Evolutionary conservation across 75 land plant species (phyloP).

Genomic region (Pinus albicaulis): DNA sequence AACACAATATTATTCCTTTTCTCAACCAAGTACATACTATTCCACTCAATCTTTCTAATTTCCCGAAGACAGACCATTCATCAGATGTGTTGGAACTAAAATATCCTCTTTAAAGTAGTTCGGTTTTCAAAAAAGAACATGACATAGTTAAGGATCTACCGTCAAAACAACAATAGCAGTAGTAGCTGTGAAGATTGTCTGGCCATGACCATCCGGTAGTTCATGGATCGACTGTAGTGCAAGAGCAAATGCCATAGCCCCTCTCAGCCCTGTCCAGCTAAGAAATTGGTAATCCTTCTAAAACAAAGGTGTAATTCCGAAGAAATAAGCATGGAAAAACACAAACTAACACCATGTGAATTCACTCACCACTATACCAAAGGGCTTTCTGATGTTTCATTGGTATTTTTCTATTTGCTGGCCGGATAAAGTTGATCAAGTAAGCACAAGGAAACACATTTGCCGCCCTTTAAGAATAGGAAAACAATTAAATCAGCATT

Average conservation of each 20-base stretch:
- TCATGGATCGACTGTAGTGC: constrained; percentile 94
- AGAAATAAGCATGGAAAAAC: neutral
- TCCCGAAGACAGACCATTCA: neutral
- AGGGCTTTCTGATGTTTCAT: constrained; percentile 94
- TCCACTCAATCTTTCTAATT: neutral
- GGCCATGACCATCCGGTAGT: constrained; percentile 89
- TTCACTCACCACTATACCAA: constrained; percentile 89
- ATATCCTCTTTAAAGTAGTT: neutral
- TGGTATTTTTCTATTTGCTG: constrained; percentile 75
- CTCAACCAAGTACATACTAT: neutral
- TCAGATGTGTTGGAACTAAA: neutral
- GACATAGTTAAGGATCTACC: constrained; percentile 26
- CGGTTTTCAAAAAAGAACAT: neutral
- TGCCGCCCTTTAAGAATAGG: constrained; percentile 64
- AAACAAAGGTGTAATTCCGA: neutral
- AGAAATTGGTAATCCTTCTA: neutral
- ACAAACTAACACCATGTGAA: constrained; percentile 8
- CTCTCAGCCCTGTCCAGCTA: constrained; percentile 74
- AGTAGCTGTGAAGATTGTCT: constrained; percentile 90
- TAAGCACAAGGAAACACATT: constrained; percentile 96
- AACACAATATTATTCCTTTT: neutral
- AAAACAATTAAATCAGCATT: constrained; percentile 4
- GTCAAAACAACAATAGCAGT: constrained; percentile 97
- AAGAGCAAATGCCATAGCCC: constrained; percentile 99
- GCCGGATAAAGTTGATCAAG: constrained; percentile 83